These are phyloP conservation scores for Talaromyces funiculosus DNA, from an alignment of 2,329 filamentous ascomycete genomes.

Conservation along the genomic window DNA sequence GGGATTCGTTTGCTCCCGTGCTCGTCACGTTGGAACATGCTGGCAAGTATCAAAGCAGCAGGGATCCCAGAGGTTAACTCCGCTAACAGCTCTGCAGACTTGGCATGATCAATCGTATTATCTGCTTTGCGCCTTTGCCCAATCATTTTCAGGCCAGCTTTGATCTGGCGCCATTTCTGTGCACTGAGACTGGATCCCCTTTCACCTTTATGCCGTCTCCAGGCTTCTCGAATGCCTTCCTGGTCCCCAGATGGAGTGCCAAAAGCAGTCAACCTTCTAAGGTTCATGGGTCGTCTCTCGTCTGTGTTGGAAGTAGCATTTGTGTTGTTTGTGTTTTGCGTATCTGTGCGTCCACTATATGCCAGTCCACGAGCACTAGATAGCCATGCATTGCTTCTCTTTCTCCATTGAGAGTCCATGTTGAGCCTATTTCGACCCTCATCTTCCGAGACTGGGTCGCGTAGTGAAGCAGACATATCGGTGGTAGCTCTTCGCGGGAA, in stretches of 20 bases:
- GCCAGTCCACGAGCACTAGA: slow-evolving; percentile 41
- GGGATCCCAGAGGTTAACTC: slow-evolving; percentile 89
- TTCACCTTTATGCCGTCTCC: slow-evolving; percentile 50
- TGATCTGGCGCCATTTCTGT: slow-evolving; percentile 88
- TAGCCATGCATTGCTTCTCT: slow-evolving; percentile 54
- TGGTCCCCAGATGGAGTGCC: slow-evolving; percentile 58
- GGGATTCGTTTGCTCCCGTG: slow-evolving; percentile 93
- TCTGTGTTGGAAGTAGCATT: slow-evolving; percentile 31
- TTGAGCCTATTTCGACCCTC: slow-evolving; percentile 62
- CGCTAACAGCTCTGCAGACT: slow-evolving; percentile 93
- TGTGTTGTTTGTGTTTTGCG: slow-evolving; percentile 36
- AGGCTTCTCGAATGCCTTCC: slow-evolving; percentile 58
- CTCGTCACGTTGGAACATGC: slow-evolving; percentile 96
- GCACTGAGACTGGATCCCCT: slow-evolving; percentile 65
- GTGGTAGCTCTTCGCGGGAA: slow-evolving; percentile 62
- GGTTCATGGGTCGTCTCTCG: slow-evolving; percentile 55
- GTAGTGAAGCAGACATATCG: slow-evolving; percentile 47
- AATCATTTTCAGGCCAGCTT: slow-evolving; percentile 75
- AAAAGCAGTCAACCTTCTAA: slow-evolving; percentile 59
- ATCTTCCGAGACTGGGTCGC: slow-evolving; percentile 67
- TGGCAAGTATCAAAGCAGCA: slow-evolving; percentile 87
- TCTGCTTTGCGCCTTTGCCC: slow-evolving; percentile 77
- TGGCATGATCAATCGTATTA: slow-evolving; percentile 79
- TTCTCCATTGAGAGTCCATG: slow-evolving; percentile 52
- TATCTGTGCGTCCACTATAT: slow-evolving; percentile 47